phyloP scores from a whole-genome alignment of 306 rosid species.

The Vicia villosa region DNA sequence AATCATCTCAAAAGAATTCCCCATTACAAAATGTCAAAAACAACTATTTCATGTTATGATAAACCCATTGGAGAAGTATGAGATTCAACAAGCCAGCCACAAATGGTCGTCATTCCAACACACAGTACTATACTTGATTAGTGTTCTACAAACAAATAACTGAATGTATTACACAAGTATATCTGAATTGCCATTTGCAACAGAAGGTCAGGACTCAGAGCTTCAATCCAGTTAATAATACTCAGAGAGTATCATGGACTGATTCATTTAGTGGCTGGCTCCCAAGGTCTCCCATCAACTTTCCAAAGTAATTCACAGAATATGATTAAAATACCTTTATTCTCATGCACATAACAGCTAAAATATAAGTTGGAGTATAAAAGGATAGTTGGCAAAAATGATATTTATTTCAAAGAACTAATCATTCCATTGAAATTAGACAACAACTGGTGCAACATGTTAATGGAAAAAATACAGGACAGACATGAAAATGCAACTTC shows the following conservation, averaged over 20 bases:
- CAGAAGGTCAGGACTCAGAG: conserved; percentile 8
- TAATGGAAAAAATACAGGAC: neutral
- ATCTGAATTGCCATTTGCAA: conserved; percentile 13
- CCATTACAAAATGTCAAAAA: neutral
- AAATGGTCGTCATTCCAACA: conserved; percentile 27
- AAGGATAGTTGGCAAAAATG: conserved; percentile 15
- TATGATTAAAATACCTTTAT: conserved; percentile 20
- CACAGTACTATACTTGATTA: neutral
- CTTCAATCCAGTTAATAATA: conserved; percentile 3
- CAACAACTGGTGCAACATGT: neutral
- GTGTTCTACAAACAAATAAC: conserved; percentile 17
- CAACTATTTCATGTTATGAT: neutral
- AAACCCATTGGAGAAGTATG: conserved; percentile 5
- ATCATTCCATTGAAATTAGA: neutral
- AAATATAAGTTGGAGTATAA: conserved; percentile 15
- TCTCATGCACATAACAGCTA: neutral
- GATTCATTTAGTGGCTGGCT: conserved; percentile 18
- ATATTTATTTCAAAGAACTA: neutral
- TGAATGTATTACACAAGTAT: conserved; percentile 6
- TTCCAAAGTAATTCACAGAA: conserved; percentile 6
- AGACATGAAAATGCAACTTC: conserved; percentile 10
- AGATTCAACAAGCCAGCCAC: conserved; percentile 5
- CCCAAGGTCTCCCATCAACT: conserved; percentile 44
- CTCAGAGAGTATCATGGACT: conserved; percentile 3
- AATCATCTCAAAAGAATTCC: neutral